phyloP scores from a whole-genome alignment of 108 stramenopile genomes.

The Cyclotella distinguenda region DNA sequence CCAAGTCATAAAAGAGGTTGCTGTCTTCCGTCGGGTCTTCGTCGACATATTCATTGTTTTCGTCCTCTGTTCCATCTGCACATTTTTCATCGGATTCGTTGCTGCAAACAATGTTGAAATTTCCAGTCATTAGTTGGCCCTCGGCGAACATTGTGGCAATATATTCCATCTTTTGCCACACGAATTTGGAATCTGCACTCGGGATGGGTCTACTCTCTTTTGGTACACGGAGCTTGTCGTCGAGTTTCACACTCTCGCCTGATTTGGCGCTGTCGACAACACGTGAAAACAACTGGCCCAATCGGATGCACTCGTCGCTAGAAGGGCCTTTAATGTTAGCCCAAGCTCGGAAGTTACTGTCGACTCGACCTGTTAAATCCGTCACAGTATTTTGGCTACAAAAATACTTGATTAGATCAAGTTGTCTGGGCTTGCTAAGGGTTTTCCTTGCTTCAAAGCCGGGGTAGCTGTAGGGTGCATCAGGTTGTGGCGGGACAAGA shows the following conservation, averaged over 20 bases:
- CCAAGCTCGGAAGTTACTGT: constrained; percentile 1
- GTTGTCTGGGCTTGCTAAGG: neutral
- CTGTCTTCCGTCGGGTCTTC: neutral
- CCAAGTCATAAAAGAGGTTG: neutral
- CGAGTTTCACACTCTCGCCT: neutral
- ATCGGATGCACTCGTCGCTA: neutral
- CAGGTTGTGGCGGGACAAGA: neutral
- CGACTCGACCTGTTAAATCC: constrained; percentile 1
- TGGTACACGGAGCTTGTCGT: neutral
- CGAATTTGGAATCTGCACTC: neutral
- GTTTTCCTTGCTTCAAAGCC: neutral
- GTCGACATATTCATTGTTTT: no score
- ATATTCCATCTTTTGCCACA: constrained; percentile 2
- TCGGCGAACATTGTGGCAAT: neutral
- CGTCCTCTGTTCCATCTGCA: neutral
- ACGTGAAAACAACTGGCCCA: constrained; percentile 3
- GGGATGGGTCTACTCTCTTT: neutral
- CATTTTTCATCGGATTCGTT: neutral
- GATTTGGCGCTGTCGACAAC: constrained; percentile 10
- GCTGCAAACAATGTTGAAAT: neutral
- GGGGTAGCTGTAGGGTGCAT: neutral
- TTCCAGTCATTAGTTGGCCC: neutral
- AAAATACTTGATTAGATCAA: constrained; percentile 6
- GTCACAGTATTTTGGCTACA: constrained; percentile 1
- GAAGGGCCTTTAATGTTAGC: constrained; percentile 1